Percentiles rank a stretch among this genome's conserved stretches.
phyloP scores from a whole-genome alignment of 2,329 filamentous ascomycete genomes.

The Penicillium italicum region DNA sequence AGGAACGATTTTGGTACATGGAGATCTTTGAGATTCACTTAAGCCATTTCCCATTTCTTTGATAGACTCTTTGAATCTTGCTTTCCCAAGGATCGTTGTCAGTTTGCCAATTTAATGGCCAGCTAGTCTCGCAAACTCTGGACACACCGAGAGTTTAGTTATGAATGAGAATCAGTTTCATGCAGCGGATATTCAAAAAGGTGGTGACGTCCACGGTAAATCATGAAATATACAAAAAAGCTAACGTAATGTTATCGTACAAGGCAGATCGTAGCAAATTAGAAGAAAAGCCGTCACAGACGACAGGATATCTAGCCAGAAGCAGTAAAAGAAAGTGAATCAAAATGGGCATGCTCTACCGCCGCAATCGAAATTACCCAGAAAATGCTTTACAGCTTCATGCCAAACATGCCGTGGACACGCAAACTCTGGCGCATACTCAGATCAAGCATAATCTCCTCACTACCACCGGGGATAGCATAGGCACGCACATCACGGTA shows the following conservation, averaged over 20 bases:
- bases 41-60: background rate
- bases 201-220: background rate
- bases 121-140: background rate
- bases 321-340: background rate
- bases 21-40: background rate
- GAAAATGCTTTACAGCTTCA: slow-evolving; percentile 65
- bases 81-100: background rate
- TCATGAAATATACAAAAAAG: slow-evolving; percentile 1
- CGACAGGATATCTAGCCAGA: slow-evolving; percentile 22
- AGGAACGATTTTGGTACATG: background rate
- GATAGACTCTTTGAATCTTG: background rate
- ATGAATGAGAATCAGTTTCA: background rate
- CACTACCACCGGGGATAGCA: slow-evolving; percentile 89
- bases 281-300: slow-evolving; percentile 15
- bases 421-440: slow-evolving; percentile 86
- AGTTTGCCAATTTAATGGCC: background rate
- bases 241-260: slow-evolving; percentile 15
- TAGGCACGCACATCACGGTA: slow-evolving; percentile 96
- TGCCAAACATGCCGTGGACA: slow-evolving; percentile 86
- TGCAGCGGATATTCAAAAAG: background rate
- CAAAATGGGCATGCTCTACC: background rate
- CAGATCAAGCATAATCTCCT: slow-evolving; percentile 98
- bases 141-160: background rate
- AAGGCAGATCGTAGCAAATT: slow-evolving; percentile 7
- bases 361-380: slow-evolving; percentile 1